Evolutionary conservation across 2,329 filamentous ascomycete species (phyloP).

Genomic region (Colletotrichum sp.): DNA sequence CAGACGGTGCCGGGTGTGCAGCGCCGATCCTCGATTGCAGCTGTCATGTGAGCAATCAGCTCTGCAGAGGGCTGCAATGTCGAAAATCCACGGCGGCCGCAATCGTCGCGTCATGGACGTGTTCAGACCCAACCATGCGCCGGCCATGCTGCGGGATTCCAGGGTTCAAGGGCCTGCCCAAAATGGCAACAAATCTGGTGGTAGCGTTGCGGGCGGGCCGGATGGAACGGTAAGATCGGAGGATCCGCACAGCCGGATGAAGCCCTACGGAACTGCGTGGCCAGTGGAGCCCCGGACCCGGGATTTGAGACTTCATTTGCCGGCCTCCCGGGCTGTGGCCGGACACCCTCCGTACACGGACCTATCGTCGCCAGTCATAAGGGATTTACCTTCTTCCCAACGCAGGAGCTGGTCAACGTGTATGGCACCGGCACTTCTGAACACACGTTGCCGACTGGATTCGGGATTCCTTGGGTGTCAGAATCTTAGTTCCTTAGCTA

Average conservation of each 20-base stretch:
- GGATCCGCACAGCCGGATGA: background rate
- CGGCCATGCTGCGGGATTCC: background rate
- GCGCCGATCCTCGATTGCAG: background rate
- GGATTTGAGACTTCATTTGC: background rate
- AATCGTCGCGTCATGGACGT: background rate
- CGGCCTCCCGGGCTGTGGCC: background rate
- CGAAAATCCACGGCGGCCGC: background rate
- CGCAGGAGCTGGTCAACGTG: background rate
- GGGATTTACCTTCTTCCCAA: background rate
- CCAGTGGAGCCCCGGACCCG: background rate
- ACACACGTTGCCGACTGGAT: background rate
- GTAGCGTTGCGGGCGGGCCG: background rate
- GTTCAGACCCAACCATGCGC: background rate
- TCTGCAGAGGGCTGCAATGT: background rate
- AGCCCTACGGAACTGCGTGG: background rate
- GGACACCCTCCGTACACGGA: background rate
- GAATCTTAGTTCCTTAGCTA: background rate
- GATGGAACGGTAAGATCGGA: background rate
- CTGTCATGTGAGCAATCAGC: slow-evolving; percentile 5
- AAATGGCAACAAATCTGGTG: background rate
- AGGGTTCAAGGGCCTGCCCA: background rate
- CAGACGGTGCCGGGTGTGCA: background rate
- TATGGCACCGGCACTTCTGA: background rate
- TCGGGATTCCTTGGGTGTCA: background rate
- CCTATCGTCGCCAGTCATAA: background rate